Base-by-base conservation (phyloP, 352 stramenopile species). In the Pythium apleroticum region DNA sequence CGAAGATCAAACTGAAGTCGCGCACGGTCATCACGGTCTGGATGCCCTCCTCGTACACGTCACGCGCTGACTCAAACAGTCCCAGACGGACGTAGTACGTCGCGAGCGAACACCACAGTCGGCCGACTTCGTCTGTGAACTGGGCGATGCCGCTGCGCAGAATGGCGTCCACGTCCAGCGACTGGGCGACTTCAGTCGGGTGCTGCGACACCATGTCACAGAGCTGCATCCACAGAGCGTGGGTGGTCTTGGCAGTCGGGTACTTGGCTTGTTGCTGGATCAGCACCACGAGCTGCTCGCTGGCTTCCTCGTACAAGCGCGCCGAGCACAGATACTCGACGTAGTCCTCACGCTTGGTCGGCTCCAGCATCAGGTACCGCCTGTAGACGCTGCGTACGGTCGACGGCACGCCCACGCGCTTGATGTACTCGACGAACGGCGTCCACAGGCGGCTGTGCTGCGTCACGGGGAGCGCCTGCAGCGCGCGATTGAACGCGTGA, bases 1-100 rank as follows among this genome's bases (percentile, higher is more conserved):
- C 98, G 61, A 99, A 99, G 27, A 99, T 90, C 73, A 99, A 91
- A 65, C 91, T 98, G 68, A 99, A 99, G 80, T 99, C 98, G 11
- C 97, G 91, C 45, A 94, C 85, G 0, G 83, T 93, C 52, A 91
- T 48, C 14, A 93, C 84, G 0, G 78, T 85, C 20, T 77, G 70
- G 28, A 91, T 80, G 11, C 91, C 88, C 66, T 95, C 87, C 76
- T 99, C 97, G 66, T 99, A 99, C 15, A 99, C 84, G 66, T 98
- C 92, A 35, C 97, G 85, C 14, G 98, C 98, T 35, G 91, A 81
- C 65, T 99, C 97, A 69, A 99, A 99, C 69, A 97, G 85, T 17
- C 97, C 97, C 6, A 98, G 71, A 24, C 97, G 92, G 57, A 99
- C 98, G 80, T 98, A 98, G 68, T 98, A 99, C 68, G 98, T 98